Base-by-base conservation (phyloP, 1,284 basidiomycete species). In the Leccinum fallax region DNA sequence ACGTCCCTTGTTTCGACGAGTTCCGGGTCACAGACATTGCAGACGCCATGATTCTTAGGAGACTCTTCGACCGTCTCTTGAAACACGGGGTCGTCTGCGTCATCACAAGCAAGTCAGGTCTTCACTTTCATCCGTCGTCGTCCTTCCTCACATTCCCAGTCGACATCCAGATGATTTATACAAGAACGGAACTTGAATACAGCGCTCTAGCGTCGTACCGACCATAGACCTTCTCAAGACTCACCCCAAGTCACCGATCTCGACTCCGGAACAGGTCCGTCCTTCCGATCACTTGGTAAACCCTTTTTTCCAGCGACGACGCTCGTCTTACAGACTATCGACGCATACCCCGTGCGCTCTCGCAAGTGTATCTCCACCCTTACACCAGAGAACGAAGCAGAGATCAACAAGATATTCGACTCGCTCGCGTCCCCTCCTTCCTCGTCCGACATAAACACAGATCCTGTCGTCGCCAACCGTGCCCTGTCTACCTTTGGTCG, bases 1-100 rank as follows among this genome's bases (percentile, higher is more conserved):
- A 84, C 59, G 87, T 99, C 2, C 79, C 99, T 40, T 98, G 97
- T 74, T 98, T 99, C 73, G 97, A 99, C 74, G 97, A 99, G 80
- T 99, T 99, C 73, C 97, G 98, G 85, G 93, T 99, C 11, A 98
- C 96, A 13, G 97, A 99, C 77, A 99, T 99, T 67, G 97, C 94
- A 19, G 96, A 98, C 69, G 97, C 97, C 11, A 99, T 99, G 97
- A 95, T 99, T 63, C 83, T 99, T 32, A 84, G 97, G 30, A 86
- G 94, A 57, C 79, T 99, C 21, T 80, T 99, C 51, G 96, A 98
- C 75, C 83, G 85, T 28, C 79, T 99, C 67, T 81, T 95, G 58
- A 89, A 89, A 55, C 89, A 92, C 68, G 97, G 97, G 10, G 95
- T 98, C 4, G 89, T 99, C 28, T 93, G 88, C 69, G 90, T 99